Base-by-base conservation (phyloP, 257 asterid species). In the Solanum habrochaites region DNA sequence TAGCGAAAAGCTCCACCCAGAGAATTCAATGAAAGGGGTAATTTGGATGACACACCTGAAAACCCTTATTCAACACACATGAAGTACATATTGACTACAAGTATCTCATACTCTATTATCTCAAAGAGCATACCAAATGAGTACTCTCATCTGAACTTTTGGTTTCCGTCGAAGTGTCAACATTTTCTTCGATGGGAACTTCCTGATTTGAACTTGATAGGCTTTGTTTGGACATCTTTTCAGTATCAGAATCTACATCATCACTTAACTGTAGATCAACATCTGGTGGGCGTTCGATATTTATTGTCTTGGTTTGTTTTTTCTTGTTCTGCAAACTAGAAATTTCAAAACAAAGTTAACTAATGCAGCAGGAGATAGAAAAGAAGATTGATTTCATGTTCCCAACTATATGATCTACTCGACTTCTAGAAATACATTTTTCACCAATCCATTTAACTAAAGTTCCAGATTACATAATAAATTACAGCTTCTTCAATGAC, bases 301-400 rank as follows among this genome's bases (percentile, higher is more conserved):
- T 88, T 88, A 88, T 71, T 87, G 93, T 94, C 98, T 94, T 97
- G 23, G 87, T 75, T 32, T 88, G 92, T 42, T 94, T 95, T 88
- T 90, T 94, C 92, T 92, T 95, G 72, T 88, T 92, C 72, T 93
- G 96, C 83, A 89, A 89, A 86, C 99, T 95, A 96, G 78, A 89
- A 45, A 83, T 83, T 83, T 88, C 75, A 87, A 71, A 42, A 13
- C 87, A 49, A 60, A 87, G 82, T 87, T 47, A 84, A 72, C 37
- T 27, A 85, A 69, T 67, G 83, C 6, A 80, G 42, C 71, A 88
- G 64, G 72, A 83, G 75, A 52, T 16, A 31, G 85, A 81, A 60
- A 87, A 32, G 40, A 35, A 23, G 35, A 58, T 31, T 16, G 3
- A 66, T 37, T 29, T 29, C 23, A 49, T 27, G 43, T 45, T 56